Conservation (phyloP, 1,284 basidiomycete species). For the Anthracocystis setariae region DNA sequence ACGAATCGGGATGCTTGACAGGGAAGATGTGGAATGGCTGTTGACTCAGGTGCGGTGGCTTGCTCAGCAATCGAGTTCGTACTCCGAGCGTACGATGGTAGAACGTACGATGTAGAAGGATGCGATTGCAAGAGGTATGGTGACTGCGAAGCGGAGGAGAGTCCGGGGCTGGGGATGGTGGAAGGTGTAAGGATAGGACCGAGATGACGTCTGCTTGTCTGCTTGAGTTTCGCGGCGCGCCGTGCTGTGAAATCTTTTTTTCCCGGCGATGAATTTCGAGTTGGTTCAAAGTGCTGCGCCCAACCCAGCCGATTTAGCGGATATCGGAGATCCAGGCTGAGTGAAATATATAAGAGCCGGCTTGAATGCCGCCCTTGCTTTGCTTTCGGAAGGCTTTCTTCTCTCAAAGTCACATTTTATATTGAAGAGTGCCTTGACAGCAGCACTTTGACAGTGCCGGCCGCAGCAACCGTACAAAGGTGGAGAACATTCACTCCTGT, state of each 20-base stretch:
- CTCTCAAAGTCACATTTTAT: conserved; percentile 4
- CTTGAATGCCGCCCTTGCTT: conserved; percentile 5
- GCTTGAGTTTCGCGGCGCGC: neutral
- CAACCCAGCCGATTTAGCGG: too few species aligned
- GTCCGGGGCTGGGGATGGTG: conserved; percentile 1
- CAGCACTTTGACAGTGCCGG: neutral
- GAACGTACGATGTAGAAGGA: neutral
- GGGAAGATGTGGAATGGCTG: conserved; percentile 5
- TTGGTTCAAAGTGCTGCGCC: too few species aligned
- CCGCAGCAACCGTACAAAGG: too few species aligned
- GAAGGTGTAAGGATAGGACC: neutral
- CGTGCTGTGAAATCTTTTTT: too few species aligned
- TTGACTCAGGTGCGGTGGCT: conserved; percentile 20
- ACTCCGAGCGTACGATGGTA: neutral
- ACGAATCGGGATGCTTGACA: conserved; percentile 13
- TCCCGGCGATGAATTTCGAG: too few species aligned
- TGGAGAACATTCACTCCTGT: too few species aligned
- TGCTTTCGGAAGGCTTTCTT: neutral
- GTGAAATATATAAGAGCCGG: too few species aligned
- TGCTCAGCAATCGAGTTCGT: conserved; percentile 15
- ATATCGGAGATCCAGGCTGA: too few species aligned
- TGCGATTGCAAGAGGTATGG: conserved; percentile 8
- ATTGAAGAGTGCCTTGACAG: conserved; percentile 2
- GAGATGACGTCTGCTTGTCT: neutral
- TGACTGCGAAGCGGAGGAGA: neutral